phyloP scores from a whole-genome alignment of 805 yeast species.

The Barnettozyma populi region DNA sequence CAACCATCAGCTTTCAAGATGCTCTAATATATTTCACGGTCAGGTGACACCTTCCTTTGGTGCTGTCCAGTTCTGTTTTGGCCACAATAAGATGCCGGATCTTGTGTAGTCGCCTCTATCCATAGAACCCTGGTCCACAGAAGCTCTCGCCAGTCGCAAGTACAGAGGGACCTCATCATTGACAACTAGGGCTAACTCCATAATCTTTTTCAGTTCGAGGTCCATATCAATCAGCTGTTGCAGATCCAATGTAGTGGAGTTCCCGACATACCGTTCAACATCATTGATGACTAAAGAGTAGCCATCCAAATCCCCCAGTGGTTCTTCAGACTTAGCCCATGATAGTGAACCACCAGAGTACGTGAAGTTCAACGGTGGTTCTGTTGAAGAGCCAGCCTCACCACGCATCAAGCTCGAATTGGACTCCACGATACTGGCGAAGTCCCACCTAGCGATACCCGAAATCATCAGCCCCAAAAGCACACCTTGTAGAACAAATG shows the following conservation, averaged over 20 bases:
- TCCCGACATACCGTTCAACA: slow-evolving; percentile 66
- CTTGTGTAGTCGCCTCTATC: slow-evolving; percentile 56
- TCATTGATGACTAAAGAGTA: slow-evolving; percentile 73
- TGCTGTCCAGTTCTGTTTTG: slow-evolving; percentile 46
- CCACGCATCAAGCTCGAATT: slow-evolving; percentile 59
- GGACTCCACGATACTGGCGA: slow-evolving; percentile 84
- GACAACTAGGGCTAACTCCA: slow-evolving; percentile 27
- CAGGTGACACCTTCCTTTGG: slow-evolving; percentile 51
- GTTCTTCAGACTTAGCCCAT: slow-evolving; percentile 22
- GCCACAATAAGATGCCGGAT: slow-evolving; percentile 57
- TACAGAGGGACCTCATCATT: slow-evolving; percentile 36
- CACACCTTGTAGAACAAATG: slow-evolving; percentile 77
- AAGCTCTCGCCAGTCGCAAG: slow-evolving; percentile 48
- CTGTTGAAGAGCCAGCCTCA: slow-evolving; percentile 52
- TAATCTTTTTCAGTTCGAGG: slow-evolving; percentile 24
- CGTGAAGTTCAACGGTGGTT: slow-evolving; percentile 44
- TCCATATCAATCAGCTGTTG: slow-evolving; percentile 29
- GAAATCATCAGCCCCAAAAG: slow-evolving; percentile 74
- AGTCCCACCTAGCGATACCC: slow-evolving; percentile 91
- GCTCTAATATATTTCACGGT: background rate
- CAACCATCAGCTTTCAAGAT: no score
- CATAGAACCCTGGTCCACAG: slow-evolving; percentile 28
- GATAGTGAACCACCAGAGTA: slow-evolving; percentile 21
- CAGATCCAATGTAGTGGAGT: slow-evolving; percentile 39
- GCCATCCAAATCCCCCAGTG: slow-evolving; percentile 35